phyloP scores from a whole-genome alignment of 768 basidiomycete genomes.

The Kwoniella sp. region DNA sequence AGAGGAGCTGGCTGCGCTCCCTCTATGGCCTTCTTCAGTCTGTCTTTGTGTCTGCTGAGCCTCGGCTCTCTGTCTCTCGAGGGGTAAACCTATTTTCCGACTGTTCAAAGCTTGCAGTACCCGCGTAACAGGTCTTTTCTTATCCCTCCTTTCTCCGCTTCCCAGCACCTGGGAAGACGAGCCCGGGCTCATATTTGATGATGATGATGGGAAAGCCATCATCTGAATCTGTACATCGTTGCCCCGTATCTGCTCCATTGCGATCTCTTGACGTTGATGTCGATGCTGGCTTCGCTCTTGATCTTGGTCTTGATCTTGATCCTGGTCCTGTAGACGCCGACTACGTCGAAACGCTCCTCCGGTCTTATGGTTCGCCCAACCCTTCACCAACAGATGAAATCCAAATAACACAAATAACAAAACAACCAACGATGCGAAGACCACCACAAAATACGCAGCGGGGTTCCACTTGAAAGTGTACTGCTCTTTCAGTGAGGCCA shows the following conservation, averaged over 20 bases:
- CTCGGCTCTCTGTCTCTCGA: constrained; percentile 14
- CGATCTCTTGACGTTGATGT: too few relatives aligned
- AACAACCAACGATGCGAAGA: constrained; percentile 21
- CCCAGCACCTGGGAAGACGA: too few relatives aligned
- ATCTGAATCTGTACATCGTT: too few relatives aligned
- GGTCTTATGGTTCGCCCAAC: background rate
- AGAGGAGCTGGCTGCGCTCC: too few relatives aligned
- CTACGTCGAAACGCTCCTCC: background rate
- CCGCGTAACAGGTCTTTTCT: constrained; percentile 12
- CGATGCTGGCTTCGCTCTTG: too few relatives aligned
- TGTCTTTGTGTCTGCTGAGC: background rate
- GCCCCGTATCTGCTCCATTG: too few relatives aligned
- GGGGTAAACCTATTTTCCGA: constrained; percentile 21
- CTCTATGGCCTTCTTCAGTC: too few relatives aligned
- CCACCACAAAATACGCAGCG: constrained; percentile 31
- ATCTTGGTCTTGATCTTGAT: too few relatives aligned
- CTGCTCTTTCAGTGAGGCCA: constrained; percentile 10
- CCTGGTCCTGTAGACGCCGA: background rate
- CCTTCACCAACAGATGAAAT: background rate
- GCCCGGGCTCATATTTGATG: too few relatives aligned
- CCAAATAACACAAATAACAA: background rate
- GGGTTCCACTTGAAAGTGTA: constrained; percentile 34
- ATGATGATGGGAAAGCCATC: too few relatives aligned
- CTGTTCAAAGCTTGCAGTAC: constrained; percentile 26
- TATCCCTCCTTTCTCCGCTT: background rate